Percentiles rank a stretch among this genome's conserved stretches.
Conservation (phyloP, 2,329 filamentous ascomycete species). For the Huntiella bhutanensis region DNA sequence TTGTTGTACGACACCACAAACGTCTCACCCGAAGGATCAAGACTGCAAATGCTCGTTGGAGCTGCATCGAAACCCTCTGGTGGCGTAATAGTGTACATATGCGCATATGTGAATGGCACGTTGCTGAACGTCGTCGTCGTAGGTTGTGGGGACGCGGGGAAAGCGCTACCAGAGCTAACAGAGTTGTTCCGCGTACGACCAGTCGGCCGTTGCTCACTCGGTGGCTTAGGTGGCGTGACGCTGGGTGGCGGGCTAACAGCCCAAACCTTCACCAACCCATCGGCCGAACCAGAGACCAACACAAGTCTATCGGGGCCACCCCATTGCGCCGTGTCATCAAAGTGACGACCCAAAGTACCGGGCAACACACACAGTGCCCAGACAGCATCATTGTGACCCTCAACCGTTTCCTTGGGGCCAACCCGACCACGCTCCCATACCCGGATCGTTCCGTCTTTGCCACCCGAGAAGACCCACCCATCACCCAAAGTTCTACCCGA, state of each 20-base stretch:
- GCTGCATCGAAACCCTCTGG: conserved; percentile 30
- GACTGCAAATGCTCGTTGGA: conserved; percentile 79
- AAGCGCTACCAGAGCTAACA: conserved; percentile 84
- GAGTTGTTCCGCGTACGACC: conserved; percentile 77
- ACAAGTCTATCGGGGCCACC: conserved; percentile 72
- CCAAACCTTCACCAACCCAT: conserved; percentile 86
- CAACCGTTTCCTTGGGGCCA: conserved; percentile 83
- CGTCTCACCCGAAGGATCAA: conserved; percentile 64
- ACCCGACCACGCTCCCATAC: conserved; percentile 93
- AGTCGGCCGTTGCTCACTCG: conserved; percentile 25
- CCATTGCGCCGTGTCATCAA: conserved; percentile 55
- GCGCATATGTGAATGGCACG: conserved; percentile 71
- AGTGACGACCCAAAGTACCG: conserved; percentile 59
- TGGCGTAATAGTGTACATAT: conserved; percentile 71
- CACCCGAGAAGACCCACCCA: conserved; percentile 96
- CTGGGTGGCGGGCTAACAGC: conserved; percentile 82
- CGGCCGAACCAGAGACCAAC: conserved; percentile 77
- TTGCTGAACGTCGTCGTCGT: conserved; percentile 52
- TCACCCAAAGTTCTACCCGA: conserved; percentile 77
- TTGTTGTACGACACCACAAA: conserved; percentile 91
- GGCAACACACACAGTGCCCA: conserved; percentile 92
- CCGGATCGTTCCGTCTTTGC: conserved; percentile 78
- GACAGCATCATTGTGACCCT: conserved; percentile 87
- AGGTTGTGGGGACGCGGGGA: conserved; percentile 76
- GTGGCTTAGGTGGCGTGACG: conserved; percentile 53